phyloP scores from a whole-genome alignment of 371 early-diverging fungal genomes.

The Blakeslea trispora region DNA sequence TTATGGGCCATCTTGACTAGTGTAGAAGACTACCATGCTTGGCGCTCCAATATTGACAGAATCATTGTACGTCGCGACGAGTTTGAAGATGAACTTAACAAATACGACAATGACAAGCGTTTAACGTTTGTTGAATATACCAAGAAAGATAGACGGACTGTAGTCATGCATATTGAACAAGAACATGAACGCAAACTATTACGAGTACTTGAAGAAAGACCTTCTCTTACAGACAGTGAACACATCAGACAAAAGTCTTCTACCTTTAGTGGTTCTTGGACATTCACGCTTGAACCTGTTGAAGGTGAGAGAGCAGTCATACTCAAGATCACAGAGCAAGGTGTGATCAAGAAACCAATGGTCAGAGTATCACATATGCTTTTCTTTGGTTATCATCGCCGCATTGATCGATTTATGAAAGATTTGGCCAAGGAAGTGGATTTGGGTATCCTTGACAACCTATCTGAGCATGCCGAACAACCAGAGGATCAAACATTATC shows the following conservation, averaged over 20 bases:
- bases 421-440: conserved; percentile 29
- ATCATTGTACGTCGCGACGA: conserved; percentile 23
- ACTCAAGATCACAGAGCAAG: conserved; percentile 46
- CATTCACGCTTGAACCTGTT: conserved; percentile 29
- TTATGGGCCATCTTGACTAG: conserved; percentile 42
- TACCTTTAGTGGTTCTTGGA: conserved; percentile 38
- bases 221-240: conserved; percentile 23
- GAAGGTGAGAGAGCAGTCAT: conserved; percentile 23
- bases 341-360: conserved; percentile 45
- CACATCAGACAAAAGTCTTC: conserved; percentile 16
- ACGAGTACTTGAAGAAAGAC: conserved; percentile 42
- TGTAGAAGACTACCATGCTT: conserved; percentile 38
- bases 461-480: conserved; percentile 8
- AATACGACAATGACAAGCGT: conserved; percentile 22
- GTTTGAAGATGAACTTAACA: conserved; percentile 20
- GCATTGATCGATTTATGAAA: conserved; percentile 46
- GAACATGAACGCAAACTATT: conserved; percentile 28
- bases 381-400: conserved; percentile 42
- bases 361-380: conserved; percentile 39
- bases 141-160: conserved; percentile 31
- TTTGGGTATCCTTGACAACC: conserved; percentile 16
- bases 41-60: conserved; percentile 37
- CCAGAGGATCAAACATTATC: conserved; percentile 1
- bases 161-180: conserved; percentile 39
- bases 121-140: conserved; percentile 37